Percentiles rank a stretch among this genome's conserved stretches.
phyloP scores from a whole-genome alignment of 2,329 filamentous ascomycete species.

The Beauveria caledonica region DNA sequence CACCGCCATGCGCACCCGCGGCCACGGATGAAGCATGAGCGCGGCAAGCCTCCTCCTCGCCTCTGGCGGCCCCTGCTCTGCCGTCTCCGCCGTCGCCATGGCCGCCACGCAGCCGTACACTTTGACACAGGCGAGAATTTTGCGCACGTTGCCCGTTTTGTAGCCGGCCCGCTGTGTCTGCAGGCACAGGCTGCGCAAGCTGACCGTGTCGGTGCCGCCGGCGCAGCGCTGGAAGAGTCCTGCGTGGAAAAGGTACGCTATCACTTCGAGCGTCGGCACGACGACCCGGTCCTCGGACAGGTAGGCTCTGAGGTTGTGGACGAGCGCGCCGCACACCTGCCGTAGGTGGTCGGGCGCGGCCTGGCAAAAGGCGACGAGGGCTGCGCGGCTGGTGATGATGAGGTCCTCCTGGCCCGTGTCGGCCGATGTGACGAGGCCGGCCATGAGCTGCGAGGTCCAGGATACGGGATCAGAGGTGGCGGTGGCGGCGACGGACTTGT shows the following conservation, averaged over 20 bases:
- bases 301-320: constrained; percentile 44
- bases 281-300: constrained; percentile 60
- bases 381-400: constrained; percentile 58
- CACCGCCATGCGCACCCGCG: constrained; percentile 55
- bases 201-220: constrained; percentile 13
- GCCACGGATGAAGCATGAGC: constrained; percentile 76
- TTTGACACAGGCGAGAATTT: constrained; percentile 71
- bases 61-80: constrained; percentile 32
- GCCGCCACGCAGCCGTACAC: constrained; percentile 65
- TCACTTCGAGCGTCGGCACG: constrained; percentile 67
- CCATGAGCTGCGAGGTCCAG: constrained; percentile 48
- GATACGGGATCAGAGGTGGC: constrained; percentile 22
- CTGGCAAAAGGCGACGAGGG: constrained; percentile 49
- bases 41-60: constrained; percentile 62
- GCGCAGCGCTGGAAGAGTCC: constrained; percentile 36
- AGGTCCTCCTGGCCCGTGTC: constrained; percentile 72
- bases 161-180: constrained; percentile 71
- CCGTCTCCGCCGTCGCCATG: constrained; percentile 18
- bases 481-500: constrained; percentile 28
- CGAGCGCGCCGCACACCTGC: constrained; percentile 41
- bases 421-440: constrained; percentile 64
- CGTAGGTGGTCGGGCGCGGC: constrained; percentile 30
- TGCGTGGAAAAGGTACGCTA: constrained; percentile 68
- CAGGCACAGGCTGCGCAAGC: constrained; percentile 53
- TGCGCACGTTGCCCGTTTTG: constrained; percentile 73